These are phyloP conservation scores for Starmerella gropengiesseri DNA, from an alignment of 805 yeast species.

Conservation along the genomic window DNA sequence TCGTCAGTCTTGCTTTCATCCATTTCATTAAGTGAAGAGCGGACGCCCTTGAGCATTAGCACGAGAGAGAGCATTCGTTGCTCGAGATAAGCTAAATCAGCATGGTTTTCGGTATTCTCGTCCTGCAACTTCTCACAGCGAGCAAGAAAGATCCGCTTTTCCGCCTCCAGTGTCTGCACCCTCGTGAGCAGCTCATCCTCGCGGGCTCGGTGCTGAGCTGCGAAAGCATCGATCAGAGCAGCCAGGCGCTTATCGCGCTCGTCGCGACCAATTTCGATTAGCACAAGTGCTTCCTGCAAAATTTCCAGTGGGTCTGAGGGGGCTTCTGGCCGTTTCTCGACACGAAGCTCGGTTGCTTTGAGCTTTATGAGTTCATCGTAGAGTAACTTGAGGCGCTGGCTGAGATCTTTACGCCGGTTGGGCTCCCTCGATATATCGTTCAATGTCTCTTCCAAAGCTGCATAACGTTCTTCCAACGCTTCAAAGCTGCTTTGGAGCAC, in stretches of 20 bases:
- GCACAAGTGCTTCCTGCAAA: slow-evolving; percentile 5
- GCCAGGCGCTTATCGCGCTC: slow-evolving; percentile 11
- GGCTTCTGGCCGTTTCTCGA: neutral
- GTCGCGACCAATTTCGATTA: slow-evolving; percentile 8
- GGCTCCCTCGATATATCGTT: neutral
- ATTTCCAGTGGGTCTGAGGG: slow-evolving; percentile 7
- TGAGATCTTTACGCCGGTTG: slow-evolving; percentile 3
- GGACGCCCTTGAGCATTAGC: slow-evolving; percentile 16
- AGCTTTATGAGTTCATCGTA: slow-evolving; percentile 8
- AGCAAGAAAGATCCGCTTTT: slow-evolving; percentile 13
- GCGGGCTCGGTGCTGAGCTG: slow-evolving; percentile 15
- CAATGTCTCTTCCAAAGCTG: slow-evolving; percentile 1
- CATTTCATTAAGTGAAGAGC: slow-evolving; percentile 12
- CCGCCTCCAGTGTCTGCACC: slow-evolving; percentile 8
- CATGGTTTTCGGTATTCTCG: slow-evolving; percentile 5
- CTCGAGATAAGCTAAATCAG: slow-evolving; percentile 14
- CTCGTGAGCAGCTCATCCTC: slow-evolving; percentile 16
- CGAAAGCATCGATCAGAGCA: slow-evolving; percentile 12
- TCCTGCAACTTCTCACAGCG: slow-evolving; percentile 15
- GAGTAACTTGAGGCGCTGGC: slow-evolving; percentile 4
- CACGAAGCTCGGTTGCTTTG: slow-evolving; percentile 5
- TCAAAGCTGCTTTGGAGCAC: neutral
- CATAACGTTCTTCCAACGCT: slow-evolving; percentile 1
- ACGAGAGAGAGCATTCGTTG: slow-evolving; percentile 18
- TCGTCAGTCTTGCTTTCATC: neutral